Percentiles rank a stretch among this genome's conserved stretches.
phyloP scores from a whole-genome alignment of 768 basidiomycete species.

The Tulasnella calospora region DNA sequence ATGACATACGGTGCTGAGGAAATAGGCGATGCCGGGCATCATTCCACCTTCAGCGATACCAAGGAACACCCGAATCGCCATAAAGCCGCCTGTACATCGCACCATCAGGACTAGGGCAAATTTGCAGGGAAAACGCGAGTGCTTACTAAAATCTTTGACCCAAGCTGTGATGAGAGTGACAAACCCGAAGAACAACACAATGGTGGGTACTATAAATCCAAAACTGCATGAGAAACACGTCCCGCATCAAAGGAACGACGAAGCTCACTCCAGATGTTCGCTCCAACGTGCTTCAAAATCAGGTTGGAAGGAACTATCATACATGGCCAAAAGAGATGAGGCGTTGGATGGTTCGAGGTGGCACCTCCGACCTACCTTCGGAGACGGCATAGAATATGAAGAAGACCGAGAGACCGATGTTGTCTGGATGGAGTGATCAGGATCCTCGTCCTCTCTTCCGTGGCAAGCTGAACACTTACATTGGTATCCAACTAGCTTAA shows the following conservation, averaged over 20 bases:
- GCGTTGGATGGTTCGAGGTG: not conserved
- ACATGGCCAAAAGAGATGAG: not conserved
- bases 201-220: not conserved
- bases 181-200: conserved; percentile 23
- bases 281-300: conserved; percentile 19
- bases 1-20: conserved; percentile 21
- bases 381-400: conserved; percentile 26
- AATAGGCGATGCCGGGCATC: conserved; percentile 27
- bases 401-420: conserved; percentile 26
- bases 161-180: conserved; percentile 22
- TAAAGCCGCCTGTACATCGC: conserved; percentile 15
- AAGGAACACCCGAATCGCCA: conserved; percentile 23
- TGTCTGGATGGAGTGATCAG: conserved; percentile 14
- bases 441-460: not conserved
- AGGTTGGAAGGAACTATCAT: conserved; percentile 20
- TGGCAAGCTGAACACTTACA: conserved; percentile 1
- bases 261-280: conserved; percentile 22
- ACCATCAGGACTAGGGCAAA: not conserved
- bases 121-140: not conserved
- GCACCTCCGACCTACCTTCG: conserved; percentile 8
- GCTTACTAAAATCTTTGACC: conserved; percentile 20
- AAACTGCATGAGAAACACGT: not conserved
- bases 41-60: conserved; percentile 25
- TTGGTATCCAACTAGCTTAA: conserved; percentile 21
- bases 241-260: not conserved